These are phyloP conservation scores for Lichtheimia hyalospora DNA, from an alignment of 371 early-diverging fungal genomes.

Conservation along the genomic window DNA sequence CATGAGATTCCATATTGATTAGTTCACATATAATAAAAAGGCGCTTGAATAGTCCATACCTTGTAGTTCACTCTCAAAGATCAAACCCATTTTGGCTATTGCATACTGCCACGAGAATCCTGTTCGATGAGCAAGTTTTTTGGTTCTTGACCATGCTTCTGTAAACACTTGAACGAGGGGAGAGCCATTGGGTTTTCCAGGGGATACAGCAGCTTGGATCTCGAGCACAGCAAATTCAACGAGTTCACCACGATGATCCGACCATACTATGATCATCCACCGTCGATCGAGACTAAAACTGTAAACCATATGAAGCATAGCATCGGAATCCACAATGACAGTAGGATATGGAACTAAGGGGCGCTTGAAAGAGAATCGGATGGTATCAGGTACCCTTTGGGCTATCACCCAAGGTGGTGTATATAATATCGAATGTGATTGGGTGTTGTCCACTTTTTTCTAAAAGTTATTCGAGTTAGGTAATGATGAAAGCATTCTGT, in stretches of 20 bases:
- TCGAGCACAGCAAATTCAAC: conserved; percentile 40
- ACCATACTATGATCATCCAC: conserved; percentile 61
- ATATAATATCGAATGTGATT: conserved; percentile 22
- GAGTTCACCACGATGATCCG: conserved; percentile 57
- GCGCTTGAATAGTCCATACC: neutral
- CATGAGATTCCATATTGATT: neutral
- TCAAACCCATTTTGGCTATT: conserved; percentile 39
- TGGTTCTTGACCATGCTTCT: conserved; percentile 37
- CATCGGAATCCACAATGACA: conserved; percentile 27
- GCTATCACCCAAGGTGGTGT: conserved; percentile 56
- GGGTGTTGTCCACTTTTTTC: neutral
- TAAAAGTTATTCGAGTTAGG: neutral
- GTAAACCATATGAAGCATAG: conserved; percentile 58
- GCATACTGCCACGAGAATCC: conserved; percentile 25
- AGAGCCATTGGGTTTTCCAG: conserved; percentile 7
- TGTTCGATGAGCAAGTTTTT: conserved; percentile 20
- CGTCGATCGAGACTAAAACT: conserved; percentile 58
- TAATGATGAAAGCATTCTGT: neutral
- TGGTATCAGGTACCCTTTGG: conserved; percentile 33
- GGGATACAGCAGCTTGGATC: conserved; percentile 4
- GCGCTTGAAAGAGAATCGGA: conserved; percentile 40
- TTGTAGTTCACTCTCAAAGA: conserved; percentile 35
- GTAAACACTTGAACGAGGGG: conserved; percentile 17
- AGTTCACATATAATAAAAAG: neutral
- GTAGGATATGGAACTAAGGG: conserved; percentile 21